phyloP scores from a whole-genome alignment of 169 alveolate genomes.

The Cyclospora cayetanensis region DNA sequence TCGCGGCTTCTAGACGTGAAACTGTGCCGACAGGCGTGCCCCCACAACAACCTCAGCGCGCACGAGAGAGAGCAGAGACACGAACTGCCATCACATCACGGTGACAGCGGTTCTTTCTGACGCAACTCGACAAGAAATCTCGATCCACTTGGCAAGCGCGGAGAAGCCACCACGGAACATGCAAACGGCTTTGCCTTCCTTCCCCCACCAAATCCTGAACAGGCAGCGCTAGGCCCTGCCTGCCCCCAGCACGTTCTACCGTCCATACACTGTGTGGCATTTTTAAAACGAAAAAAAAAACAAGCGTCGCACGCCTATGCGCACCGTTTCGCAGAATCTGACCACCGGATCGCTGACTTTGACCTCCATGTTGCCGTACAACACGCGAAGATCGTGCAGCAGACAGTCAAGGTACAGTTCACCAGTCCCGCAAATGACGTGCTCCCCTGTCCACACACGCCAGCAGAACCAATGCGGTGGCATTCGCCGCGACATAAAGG shows the following conservation, averaged over 20 bases:
- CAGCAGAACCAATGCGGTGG: background rate
- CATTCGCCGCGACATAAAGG: background rate
- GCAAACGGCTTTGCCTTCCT: no score
- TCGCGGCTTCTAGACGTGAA: background rate
- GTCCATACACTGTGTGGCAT: no score
- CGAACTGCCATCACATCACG: background rate
- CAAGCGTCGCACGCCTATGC: no score
- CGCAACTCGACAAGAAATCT: no score
- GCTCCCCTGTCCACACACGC: constrained; percentile 73
- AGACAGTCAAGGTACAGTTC: constrained; percentile 98
- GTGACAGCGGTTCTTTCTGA: no score
- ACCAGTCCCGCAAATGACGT: constrained; percentile 97
- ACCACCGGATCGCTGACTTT: constrained; percentile 95
- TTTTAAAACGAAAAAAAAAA: no score
- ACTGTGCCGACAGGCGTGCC: background rate
- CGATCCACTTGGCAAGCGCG: no score
- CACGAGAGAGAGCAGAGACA: background rate
- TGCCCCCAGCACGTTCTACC: no score
- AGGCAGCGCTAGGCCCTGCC: no score
- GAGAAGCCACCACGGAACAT: no score
- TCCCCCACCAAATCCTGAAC: no score
- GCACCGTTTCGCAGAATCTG: constrained; percentile 94
- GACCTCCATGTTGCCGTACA: constrained; percentile 98
- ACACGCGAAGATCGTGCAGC: constrained; percentile 96
- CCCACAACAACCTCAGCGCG: background rate